Conservation (phyloP, 257 asterid genomes). For the Solanum pinnatisectum region DNA sequence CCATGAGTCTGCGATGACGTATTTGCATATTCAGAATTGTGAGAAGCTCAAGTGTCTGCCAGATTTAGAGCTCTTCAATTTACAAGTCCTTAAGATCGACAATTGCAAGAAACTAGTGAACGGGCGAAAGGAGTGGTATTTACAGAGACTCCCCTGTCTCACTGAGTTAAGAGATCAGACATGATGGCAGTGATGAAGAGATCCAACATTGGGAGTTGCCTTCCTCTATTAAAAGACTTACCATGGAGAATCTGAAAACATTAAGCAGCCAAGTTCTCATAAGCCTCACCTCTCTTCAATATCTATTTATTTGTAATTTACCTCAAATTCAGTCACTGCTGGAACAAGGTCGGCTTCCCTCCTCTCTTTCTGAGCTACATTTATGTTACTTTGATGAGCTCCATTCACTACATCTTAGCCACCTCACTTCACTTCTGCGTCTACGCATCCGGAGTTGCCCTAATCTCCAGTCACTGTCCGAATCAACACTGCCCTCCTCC, state of each 20-base stretch:
- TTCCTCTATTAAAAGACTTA: background rate
- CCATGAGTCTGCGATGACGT: background rate
- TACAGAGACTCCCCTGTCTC: background rate
- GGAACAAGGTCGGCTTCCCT: no score
- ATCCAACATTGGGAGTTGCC: background rate
- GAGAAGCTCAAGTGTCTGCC: background rate
- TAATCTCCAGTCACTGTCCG: background rate
- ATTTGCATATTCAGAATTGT: accelerated
- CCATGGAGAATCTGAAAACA: background rate
- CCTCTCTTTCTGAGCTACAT: background rate
- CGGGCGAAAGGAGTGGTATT: background rate
- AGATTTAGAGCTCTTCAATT: background rate
- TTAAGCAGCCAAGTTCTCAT: background rate
- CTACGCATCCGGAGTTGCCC: accelerated
- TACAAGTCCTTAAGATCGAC: accelerated
- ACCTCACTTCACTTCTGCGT: background rate
- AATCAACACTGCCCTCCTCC: no score
- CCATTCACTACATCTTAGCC: background rate
- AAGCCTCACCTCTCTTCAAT: background rate
- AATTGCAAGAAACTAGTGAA: background rate
- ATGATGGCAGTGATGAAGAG: no score
- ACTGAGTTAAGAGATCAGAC: accelerated
- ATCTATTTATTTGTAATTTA: background rate
- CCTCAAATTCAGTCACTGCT: no score
- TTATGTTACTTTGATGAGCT: background rate